phyloP scores from a whole-genome alignment of 148 eudicot genomes.

The Vaccinium darrowii region DNA sequence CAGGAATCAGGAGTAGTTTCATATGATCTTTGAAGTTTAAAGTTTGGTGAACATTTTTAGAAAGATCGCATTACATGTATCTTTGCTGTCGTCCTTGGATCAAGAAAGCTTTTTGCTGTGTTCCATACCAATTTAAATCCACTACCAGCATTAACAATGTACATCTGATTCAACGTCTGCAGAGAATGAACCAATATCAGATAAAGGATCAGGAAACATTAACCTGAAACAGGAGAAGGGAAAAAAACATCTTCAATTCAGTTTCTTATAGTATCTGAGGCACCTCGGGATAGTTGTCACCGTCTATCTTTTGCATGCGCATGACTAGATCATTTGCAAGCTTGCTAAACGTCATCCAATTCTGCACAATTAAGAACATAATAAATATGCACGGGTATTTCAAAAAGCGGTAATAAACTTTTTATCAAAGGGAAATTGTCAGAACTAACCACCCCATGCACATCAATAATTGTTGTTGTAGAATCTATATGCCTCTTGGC shows the following conservation, averaged over 20 bases:
- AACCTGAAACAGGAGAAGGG: neutral
- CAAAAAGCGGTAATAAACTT: neutral
- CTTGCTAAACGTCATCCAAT: constrained; percentile 94
- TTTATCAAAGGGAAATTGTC: neutral
- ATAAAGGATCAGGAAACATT: neutral
- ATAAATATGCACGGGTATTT: constrained; percentile 17
- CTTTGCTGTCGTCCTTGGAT: constrained; percentile 82
- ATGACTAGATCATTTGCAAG: constrained; percentile 81
- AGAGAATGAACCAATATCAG: constrained; percentile 24
- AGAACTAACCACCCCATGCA: constrained; percentile 76
- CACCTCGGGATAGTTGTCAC: constrained; percentile 98
- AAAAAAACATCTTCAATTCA: neutral
- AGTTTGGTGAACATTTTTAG: neutral
- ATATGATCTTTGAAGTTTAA: constrained; percentile 9
- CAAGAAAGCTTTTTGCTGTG: constrained; percentile 78
- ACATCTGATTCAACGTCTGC: constrained; percentile 93
- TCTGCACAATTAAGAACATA: constrained; percentile 48
- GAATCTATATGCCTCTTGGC: constrained; percentile 92
- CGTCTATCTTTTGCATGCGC: constrained; percentile 94
- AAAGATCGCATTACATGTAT: constrained; percentile 59
- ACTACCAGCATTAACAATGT: constrained; percentile 84
- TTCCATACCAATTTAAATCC: constrained; percentile 86
- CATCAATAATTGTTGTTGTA: constrained; percentile 82
- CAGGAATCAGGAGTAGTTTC: neutral
- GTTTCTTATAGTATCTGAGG: constrained; percentile 8